Percentiles rank a stretch among this genome's conserved stretches.
phyloP scores from a whole-genome alignment of 2,329 filamentous ascomycete species.

The Knoxdaviesia proteae region DNA sequence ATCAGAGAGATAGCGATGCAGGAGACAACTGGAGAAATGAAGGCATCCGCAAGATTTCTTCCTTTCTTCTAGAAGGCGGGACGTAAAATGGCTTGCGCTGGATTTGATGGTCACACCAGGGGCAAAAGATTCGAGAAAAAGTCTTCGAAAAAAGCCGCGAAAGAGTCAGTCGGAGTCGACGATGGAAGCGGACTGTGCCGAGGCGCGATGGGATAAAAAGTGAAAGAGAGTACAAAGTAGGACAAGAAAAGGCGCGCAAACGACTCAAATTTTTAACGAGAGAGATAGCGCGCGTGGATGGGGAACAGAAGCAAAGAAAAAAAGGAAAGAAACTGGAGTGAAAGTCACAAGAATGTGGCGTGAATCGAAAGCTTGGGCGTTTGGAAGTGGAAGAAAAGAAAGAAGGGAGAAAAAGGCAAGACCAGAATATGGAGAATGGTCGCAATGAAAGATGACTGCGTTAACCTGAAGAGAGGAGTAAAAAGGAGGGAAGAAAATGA shows the following conservation, averaged over 20 bases:
- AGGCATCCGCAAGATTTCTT: neutral
- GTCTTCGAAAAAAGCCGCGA: neutral
- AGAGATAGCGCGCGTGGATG: neutral
- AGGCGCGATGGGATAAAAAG: neutral
- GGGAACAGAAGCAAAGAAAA: neutral
- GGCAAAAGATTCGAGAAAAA: neutral
- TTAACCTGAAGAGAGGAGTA: neutral
- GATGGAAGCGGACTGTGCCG: neutral
- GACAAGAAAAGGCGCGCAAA: neutral
- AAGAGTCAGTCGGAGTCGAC: neutral
- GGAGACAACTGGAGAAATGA: neutral
- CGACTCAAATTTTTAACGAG: neutral
- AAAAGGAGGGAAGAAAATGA: neutral
- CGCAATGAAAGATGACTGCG: neutral
- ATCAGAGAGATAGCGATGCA: neutral
- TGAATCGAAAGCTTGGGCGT: neutral
- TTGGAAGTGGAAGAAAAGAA: neutral
- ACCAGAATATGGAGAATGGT: slow-evolving; percentile 1
- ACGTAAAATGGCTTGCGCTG: neutral
- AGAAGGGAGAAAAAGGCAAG: slow-evolving; percentile 1
- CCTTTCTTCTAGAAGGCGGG: neutral
- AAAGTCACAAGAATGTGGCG: neutral
- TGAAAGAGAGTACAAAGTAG: neutral
- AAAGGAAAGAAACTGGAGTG: neutral
- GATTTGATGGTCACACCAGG: neutral